Evolutionary conservation across 495 filamentous ascomycete species (phyloP), one percentile per base, ranked within the genome.

Genomic region (Penicillium lividum): DNA sequence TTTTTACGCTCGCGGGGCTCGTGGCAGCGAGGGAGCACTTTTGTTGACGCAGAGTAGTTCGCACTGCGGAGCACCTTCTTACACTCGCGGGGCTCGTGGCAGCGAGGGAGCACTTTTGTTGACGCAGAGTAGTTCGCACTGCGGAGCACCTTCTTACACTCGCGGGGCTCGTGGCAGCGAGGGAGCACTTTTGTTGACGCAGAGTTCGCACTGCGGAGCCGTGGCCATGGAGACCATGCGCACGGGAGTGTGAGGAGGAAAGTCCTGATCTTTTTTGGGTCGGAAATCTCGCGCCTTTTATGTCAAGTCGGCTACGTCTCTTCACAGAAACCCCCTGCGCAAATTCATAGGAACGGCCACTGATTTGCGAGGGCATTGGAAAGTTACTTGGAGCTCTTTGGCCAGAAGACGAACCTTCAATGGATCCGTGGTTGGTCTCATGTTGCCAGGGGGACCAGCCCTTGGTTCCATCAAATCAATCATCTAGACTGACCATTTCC

Each of bases 141-240:
- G 45, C 45, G 45, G n/a, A 25, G 42, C 7, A 44, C 42, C 11
- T 44, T 7, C 5, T 44, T 8, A 18, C 16, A 11, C 42, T 18
- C 42, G n/a, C 11, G 22, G n/a, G 22, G 22, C 22, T 22, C 22
- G 22, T 22, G 22, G 22, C 22, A 22, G 22, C 22, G 22, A 22
- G 22, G 42, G 16, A 47, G 45, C 45, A 47, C 16, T 5, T 27
- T 47, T 47, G 45, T 13, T 47, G 13, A 47, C 45, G 45, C 25
- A 27, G 45, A 47, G 45, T n/a, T 29, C 25, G 25, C 16, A 13
- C 45, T 47, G 45, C 45, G 45, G 45, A n/a, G n/a, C n/a, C 13
- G 25, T 47, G 45, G 50, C 33, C 50, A 52, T 22, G 50, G 31
- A 52, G 33, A 52, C 33, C 36, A 36, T 38, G 34, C 34, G 11